Conservation (phyloP, 163 green algal species). For the Volvox carteri region DNA sequence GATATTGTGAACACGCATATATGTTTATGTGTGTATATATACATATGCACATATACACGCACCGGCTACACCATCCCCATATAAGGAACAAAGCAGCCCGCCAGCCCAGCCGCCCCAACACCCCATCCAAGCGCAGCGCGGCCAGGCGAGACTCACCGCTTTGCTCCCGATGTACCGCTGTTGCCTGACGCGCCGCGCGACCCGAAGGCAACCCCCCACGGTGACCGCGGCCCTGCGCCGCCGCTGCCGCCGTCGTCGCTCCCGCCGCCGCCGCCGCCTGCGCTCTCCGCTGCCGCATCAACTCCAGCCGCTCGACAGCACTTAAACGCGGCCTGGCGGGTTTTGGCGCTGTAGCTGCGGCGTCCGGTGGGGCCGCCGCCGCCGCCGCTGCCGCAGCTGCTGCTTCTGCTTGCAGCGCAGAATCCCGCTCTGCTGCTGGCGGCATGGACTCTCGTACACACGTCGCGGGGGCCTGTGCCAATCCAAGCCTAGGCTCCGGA, state of each 20-base stretch:
- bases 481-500: no score
- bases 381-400: not conserved
- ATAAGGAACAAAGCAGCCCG: no score
- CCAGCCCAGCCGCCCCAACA: no score
- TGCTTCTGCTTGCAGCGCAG: not conserved
- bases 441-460: not conserved
- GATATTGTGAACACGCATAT: no score
- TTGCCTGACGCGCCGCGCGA: not conserved
- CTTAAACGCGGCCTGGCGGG: not conserved
- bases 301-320: not conserved
- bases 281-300: conserved; percentile 12
- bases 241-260: no score
- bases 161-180: not conserved
- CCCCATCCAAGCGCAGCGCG: not conserved
- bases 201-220: not conserved
- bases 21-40: no score
- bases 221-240: no score
- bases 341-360: not conserved
- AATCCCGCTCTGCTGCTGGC: not conserved
- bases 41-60: no score
- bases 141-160: no score
- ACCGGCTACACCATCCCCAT: no score
- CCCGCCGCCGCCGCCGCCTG: not conserved
- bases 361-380: not conserved
- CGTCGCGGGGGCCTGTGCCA: no score